Conservation (phyloP, 352 stramenopile genomes). For the Phytophthora ohioensis region DNA sequence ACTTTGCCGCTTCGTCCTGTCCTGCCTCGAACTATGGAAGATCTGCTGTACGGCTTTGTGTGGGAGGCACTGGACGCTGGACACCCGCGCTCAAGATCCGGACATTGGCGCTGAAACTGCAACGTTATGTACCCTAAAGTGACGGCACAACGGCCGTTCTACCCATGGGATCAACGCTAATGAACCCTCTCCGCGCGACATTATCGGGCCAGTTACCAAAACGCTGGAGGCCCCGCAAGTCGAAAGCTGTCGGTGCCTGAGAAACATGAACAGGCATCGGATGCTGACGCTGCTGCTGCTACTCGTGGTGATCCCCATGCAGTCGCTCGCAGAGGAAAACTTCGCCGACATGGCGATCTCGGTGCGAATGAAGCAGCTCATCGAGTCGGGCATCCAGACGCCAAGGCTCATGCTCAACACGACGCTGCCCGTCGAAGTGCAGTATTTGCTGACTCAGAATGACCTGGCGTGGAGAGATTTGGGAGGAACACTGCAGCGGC, state of each 20-base stretch:
- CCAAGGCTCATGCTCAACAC: conserved; percentile 36
- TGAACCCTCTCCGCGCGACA: background rate
- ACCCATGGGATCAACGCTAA: conserved; percentile 11
- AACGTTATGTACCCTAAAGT: conserved; percentile 17
- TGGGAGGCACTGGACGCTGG: conserved; percentile 2
- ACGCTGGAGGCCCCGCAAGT: conserved; percentile 13
- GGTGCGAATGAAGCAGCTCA: conserved; percentile 38
- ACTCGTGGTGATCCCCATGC: conserved; percentile 9
- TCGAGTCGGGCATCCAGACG: conserved; percentile 39
- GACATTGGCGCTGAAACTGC: conserved; percentile 34
- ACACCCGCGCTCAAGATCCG: conserved; percentile 1
- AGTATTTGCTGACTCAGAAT: conserved; percentile 33
- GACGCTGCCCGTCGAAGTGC: conserved; percentile 43
- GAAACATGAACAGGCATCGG: conserved; percentile 19
- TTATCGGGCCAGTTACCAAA: conserved; percentile 34
- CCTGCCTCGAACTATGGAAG: conserved; percentile 17
- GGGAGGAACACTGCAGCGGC: conserved; percentile 54
- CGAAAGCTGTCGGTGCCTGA: conserved; percentile 1
- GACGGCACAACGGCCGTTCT: conserved; percentile 19
- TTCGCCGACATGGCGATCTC: conserved; percentile 37
- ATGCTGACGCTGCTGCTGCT: conserved; percentile 10
- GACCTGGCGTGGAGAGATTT: conserved; percentile 47
- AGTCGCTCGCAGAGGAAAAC: conserved; percentile 14
- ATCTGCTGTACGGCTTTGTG: conserved; percentile 16
- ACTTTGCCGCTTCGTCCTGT: background rate